Evolutionary conservation across 306 rosid genomes (phyloP).

Genomic region (Glycine tomentella): DNA sequence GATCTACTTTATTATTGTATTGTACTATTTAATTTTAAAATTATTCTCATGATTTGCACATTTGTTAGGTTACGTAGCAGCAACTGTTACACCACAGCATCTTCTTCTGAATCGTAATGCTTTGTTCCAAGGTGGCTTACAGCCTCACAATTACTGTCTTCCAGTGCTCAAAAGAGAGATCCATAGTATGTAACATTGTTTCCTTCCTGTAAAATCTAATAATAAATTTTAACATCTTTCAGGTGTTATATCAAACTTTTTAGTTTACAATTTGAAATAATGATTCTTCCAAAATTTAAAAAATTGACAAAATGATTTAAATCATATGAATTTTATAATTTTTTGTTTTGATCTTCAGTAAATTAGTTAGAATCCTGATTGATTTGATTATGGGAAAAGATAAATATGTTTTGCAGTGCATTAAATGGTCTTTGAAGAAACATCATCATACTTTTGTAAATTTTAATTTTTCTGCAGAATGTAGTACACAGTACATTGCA

Average conservation of each 20-base stretch:
- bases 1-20: neutral
- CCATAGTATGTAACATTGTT: slow-evolving; percentile 65
- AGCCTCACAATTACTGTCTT: slow-evolving; percentile 93
- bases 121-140: slow-evolving; percentile 92
- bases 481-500: slow-evolving; percentile 20
- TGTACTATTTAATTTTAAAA: slow-evolving; percentile 25
- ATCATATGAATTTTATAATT: neutral
- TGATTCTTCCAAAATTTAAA: neutral
- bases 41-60: slow-evolving; percentile 28
- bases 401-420: slow-evolving; percentile 3
- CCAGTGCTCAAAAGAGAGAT: slow-evolving; percentile 81
- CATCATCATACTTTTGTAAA: neutral
- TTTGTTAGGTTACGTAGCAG: slow-evolving; percentile 70
- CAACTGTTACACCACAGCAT: slow-evolving; percentile 96
- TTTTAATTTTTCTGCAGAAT: slow-evolving; percentile 5
- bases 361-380: slow-evolving; percentile 19
- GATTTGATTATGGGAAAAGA: slow-evolving; percentile 29
- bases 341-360: slow-evolving; percentile 3
- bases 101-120: slow-evolving; percentile 84
- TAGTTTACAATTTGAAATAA: slow-evolving; percentile 26
- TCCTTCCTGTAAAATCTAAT: neutral
- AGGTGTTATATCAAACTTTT: slow-evolving; percentile 4
- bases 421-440: neutral
- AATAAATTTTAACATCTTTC: slow-evolving; percentile 24
- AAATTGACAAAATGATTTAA: slow-evolving; percentile 14